These are phyloP conservation scores for Suaeda aralocaspica DNA, from an alignment of 148 eudicot genomes.

Conservation along the genomic window DNA sequence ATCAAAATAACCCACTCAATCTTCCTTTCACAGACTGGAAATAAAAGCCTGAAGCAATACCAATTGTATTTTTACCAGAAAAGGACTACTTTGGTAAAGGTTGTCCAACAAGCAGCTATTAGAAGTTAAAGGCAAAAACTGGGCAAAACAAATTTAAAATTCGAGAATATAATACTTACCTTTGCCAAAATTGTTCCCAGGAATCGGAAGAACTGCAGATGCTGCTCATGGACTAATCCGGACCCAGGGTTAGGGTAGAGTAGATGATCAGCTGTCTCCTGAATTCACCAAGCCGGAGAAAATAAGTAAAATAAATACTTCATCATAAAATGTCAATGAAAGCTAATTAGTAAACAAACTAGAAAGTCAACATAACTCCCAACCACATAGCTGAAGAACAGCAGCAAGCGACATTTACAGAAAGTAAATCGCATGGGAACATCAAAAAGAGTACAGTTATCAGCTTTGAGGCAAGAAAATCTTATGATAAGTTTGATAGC, in stretches of 20 bases:
- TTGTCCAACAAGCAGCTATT: background rate
- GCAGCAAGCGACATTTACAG: background rate
- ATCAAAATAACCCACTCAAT: background rate
- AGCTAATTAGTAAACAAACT: background rate
- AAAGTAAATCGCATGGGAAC: background rate
- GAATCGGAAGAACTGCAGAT: conserved; percentile 89
- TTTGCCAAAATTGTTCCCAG: conserved; percentile 91
- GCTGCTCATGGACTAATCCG: conserved; percentile 83
- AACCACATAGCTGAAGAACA: background rate
- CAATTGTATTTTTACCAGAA: background rate
- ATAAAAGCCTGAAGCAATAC: background rate
- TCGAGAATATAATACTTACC: conserved; percentile 37
- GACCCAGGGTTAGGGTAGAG: conserved; percentile 99
- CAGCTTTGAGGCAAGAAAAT: background rate
- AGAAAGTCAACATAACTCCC: background rate
- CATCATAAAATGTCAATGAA: background rate
- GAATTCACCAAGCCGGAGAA: conserved; percentile 24
- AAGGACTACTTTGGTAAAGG: background rate
- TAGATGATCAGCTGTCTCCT: conserved; percentile 94
- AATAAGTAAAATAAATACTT: background rate
- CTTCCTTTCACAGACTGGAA: background rate
- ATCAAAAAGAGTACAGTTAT: background rate
- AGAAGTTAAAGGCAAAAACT: background rate
- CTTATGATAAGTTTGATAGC: background rate
- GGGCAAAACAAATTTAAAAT: conserved; percentile 11